Evolutionary conservation across 2,329 filamentous ascomycete genomes (phyloP).

Genomic region (Coniochaeta sp.): DNA sequence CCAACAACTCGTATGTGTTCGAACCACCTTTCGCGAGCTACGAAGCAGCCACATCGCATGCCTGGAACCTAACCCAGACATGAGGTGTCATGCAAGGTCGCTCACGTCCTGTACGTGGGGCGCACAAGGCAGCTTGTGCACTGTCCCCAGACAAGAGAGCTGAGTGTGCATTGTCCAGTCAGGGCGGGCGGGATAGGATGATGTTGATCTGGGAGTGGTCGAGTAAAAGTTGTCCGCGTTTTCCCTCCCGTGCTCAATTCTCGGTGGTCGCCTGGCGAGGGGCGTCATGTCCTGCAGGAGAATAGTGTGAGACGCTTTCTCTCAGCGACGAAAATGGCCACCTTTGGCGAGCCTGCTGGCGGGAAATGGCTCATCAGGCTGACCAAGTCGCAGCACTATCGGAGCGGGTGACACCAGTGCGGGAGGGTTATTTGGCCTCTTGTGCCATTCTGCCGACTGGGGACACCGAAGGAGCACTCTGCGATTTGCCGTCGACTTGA

Average conservation of each 20-base stretch:
- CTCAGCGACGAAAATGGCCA: background rate
- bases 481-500: constrained; percentile 57
- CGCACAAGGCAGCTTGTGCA: constrained; percentile 35
- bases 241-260: constrained; percentile 7
- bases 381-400: constrained; percentile 46
- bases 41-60: too few species aligned
- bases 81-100: constrained; percentile 20
- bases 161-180: constrained; percentile 35
- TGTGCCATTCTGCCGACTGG: constrained; percentile 43
- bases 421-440: constrained; percentile 58
- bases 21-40: background rate
- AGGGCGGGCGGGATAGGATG: constrained; percentile 24
- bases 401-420: constrained; percentile 71
- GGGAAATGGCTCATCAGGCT: background rate
- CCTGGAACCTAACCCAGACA: constrained; percentile 1
- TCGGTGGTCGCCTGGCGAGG: background rate
- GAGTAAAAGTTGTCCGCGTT: constrained; percentile 46
- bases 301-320: background rate
- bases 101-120: constrained; percentile 39
- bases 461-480: constrained; percentile 33
- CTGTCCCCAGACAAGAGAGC: constrained; percentile 28
- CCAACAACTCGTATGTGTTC: constrained; percentile 38
- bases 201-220: constrained; percentile 41
- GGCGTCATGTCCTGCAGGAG: background rate
- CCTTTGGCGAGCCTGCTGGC: background rate